Conservation (phyloP, 192 early-diverging fungal genomes). For the Endogone sp. region DNA sequence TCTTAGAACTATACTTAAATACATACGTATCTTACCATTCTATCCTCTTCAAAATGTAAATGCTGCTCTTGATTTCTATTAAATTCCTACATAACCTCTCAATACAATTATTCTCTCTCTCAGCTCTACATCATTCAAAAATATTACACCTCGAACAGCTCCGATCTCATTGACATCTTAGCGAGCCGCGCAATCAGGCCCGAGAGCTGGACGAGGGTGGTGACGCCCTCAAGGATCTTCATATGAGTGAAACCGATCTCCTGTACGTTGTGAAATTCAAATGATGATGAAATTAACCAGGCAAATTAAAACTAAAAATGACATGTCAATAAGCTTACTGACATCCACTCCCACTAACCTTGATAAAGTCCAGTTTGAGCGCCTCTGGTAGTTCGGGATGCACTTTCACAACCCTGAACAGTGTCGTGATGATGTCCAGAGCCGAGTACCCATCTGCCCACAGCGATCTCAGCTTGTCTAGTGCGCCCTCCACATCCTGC, state of each 20-base stretch:
- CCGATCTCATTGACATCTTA: constrained; percentile 32
- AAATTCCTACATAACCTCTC: too few species aligned
- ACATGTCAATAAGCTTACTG: not conserved
- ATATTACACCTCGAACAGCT: constrained; percentile 23
- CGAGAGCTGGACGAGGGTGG: constrained; percentile 79
- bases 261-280: constrained; percentile 24
- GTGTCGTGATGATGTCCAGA: constrained; percentile 86
- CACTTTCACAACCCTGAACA: constrained; percentile 88
- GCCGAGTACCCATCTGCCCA: constrained; percentile 85
- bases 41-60: too few species aligned
- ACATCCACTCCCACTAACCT: constrained; percentile 37
- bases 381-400: constrained; percentile 73
- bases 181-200: constrained; percentile 74
- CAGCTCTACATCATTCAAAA: too few species aligned
- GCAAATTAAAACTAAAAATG: constrained; percentile 4
- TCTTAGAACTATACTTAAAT: too few species aligned
- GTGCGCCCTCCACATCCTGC: constrained; percentile 68
- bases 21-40: too few species aligned
- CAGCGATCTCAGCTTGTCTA: constrained; percentile 62
- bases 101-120: not conserved
- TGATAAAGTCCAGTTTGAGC: constrained; percentile 81
- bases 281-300: constrained; percentile 2
- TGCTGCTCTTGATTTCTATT: too few species aligned
- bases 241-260: constrained; percentile 94
- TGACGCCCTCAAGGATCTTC: constrained; percentile 85